Percentiles rank a stretch among this genome's conserved stretches.
Evolutionary conservation across 2,329 filamentous ascomycete genomes (phyloP).

Genomic region (Dothiorella sarmentorum): DNA sequence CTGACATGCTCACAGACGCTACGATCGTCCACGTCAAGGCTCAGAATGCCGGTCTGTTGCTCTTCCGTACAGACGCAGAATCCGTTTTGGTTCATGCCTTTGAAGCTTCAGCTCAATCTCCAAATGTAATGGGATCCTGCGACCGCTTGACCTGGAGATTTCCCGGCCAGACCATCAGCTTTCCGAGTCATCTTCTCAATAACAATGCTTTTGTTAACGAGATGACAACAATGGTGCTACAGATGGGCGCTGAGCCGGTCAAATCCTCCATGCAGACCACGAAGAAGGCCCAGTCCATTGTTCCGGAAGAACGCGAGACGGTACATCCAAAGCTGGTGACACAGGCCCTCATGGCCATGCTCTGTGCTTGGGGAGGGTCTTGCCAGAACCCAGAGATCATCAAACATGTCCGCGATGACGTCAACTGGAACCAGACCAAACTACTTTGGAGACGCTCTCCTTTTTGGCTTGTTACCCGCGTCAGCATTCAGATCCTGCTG

Average conservation of each 20-base stretch:
- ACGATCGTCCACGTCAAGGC: constrained; percentile 38
- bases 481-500: constrained; percentile 40
- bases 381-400: constrained; percentile 31
- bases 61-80: constrained; percentile 27
- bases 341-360: constrained; percentile 40
- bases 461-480: constrained; percentile 52
- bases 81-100: constrained; percentile 43
- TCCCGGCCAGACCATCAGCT: constrained; percentile 39
- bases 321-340: constrained; percentile 51
- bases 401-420: constrained; percentile 52
- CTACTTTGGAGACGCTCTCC: constrained; percentile 50
- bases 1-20: neutral
- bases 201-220: constrained; percentile 23
- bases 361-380: neutral
- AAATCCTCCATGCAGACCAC: neutral
- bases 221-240: constrained; percentile 33
- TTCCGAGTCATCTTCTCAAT: constrained; percentile 28
- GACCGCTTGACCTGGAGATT: constrained; percentile 46
- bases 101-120: constrained; percentile 44
- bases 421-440: constrained; percentile 38
- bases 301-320: constrained; percentile 49
- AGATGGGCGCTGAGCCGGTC: constrained; percentile 36
- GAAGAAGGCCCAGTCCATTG: constrained; percentile 38
- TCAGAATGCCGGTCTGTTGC: constrained; percentile 49
- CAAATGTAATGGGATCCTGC: constrained; percentile 35